Base-by-base conservation (phyloP, 2,329 filamentous ascomycete species). In the Alternaria incomplexa region DNA sequence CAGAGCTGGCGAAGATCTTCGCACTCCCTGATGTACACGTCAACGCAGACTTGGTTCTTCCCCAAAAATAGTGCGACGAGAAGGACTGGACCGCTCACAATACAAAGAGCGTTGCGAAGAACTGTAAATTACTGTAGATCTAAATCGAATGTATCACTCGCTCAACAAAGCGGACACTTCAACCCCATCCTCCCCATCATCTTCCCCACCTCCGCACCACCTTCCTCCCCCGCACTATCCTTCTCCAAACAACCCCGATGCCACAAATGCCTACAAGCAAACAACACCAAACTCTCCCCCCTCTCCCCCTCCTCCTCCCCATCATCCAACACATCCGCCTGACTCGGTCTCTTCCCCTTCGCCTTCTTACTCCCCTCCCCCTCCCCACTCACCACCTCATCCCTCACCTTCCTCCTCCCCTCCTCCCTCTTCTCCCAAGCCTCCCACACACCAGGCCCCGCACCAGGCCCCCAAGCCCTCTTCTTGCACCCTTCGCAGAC, bases 381-480 rank as follows among this genome's bases (percentile, higher is more conserved):
- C 25, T 81, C 62, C 1, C 51, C 63, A 82, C 85, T 68, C 85
- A 85, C 43, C 66, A 64, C 75, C 66, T 77, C 77, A 66, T 75
- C 75, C 78, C 89, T 90, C 3, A 75, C 81, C 46, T 68, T 71
- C 73, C 10, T 72, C 73, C 62, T 77, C 78, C 66, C 65, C 26
- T 23, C 80, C 45, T 80, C 79, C 62, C 81, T 81, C 58, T 86
- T 85, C 77, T 96, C 89, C 93, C 93, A 98, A 1, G 90, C 90
- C 54, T 92, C 89, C 84, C 93, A 97, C 1, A 97, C 86, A 40
- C 89, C 86, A 0, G 88, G 86, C 0, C 92, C 91, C 0, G 93
- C 90, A 0, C 93, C 94, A 0, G 94, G 93, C 0, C 96, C 96
- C 95, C 96, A 99, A 2, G 93, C 87, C 7, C 94, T 86, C 51